Conservation (phyloP, 805 yeast species). For the Metschnikowia rubicola region DNA sequence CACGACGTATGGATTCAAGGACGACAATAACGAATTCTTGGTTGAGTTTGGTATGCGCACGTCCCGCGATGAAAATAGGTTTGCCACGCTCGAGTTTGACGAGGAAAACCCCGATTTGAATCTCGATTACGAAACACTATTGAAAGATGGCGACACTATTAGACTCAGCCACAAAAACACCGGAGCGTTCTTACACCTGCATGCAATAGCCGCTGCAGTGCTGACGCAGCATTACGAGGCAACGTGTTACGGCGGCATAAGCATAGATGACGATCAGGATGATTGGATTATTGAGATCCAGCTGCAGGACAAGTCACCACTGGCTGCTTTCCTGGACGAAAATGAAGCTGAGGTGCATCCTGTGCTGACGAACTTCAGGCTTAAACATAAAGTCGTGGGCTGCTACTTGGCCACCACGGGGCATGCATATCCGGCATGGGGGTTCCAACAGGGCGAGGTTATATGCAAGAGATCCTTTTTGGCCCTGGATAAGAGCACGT, state of each 20-base stretch:
- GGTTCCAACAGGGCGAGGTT: conserved; percentile 79
- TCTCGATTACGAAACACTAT: conserved; percentile 20
- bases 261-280: conserved; percentile 75
- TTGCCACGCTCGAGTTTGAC: conserved; percentile 28
- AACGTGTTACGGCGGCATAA: conserved; percentile 76
- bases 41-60: conserved; percentile 42
- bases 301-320: conserved; percentile 48
- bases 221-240: conserved; percentile 71
- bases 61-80: conserved; percentile 21
- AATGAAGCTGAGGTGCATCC: conserved; percentile 58
- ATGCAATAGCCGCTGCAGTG: conserved; percentile 72
- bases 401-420: conserved; percentile 81
- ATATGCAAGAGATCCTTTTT: conserved; percentile 57
- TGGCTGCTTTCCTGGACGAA: conserved; percentile 45
- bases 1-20: conserved; percentile 89
- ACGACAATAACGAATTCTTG: conserved; percentile 18
- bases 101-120: conserved; percentile 20
- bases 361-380: conserved; percentile 69
- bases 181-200: conserved; percentile 79
- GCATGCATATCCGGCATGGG: conserved; percentile 71
- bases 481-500: conserved; percentile 56
- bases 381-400: conserved; percentile 58
- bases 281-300: conserved; percentile 88
- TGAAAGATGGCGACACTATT: conserved; percentile 62
- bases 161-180: conserved; percentile 71